Evolutionary conservation across 1,284 basidiomycete genomes (phyloP).

Genomic region (Puccinia polysora): DNA sequence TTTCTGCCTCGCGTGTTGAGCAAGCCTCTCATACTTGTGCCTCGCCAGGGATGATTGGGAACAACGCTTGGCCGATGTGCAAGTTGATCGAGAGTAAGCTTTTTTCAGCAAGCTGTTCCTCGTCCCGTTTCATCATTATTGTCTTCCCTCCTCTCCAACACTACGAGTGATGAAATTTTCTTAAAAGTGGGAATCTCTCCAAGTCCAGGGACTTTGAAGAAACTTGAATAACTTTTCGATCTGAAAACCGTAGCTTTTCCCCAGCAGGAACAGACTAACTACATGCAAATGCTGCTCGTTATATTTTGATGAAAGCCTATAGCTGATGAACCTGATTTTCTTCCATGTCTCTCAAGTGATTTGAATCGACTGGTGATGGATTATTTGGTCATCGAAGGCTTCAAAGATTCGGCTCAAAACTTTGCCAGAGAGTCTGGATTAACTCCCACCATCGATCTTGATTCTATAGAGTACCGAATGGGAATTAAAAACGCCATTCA

Average conservation of each 20-base stretch:
- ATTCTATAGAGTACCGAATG: conserved; percentile 88
- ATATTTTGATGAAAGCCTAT: not conserved
- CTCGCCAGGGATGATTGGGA: conserved; percentile 41
- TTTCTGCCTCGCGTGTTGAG: too few relatives aligned
- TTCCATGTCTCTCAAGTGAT: conserved; percentile 60
- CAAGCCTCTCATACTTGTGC: too few relatives aligned
- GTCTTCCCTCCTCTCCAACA: not conserved
- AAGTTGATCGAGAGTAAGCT: conserved; percentile 38
- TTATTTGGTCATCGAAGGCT: conserved; percentile 94
- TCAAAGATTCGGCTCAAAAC: conserved; percentile 89
- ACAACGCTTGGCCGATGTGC: conserved; percentile 25
- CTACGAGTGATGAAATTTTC: conserved; percentile 27
- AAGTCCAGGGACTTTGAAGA: conserved; percentile 33
- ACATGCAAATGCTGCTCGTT: not conserved
- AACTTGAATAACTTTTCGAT: conserved; percentile 17
- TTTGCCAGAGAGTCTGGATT: conserved; percentile 84
- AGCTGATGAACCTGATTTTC: not conserved
- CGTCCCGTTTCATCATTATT: not conserved
- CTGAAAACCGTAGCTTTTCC: conserved; percentile 6
- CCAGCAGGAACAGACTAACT: not conserved
- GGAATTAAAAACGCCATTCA: conserved; percentile 88
- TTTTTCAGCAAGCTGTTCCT: not conserved
- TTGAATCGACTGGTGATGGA: conserved; percentile 95
- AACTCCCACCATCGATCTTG: conserved; percentile 69
- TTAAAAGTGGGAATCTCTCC: conserved; percentile 44